phyloP scores from a whole-genome alignment of 2,329 filamentous ascomycete species.

The Leptographium lundbergii region DNA sequence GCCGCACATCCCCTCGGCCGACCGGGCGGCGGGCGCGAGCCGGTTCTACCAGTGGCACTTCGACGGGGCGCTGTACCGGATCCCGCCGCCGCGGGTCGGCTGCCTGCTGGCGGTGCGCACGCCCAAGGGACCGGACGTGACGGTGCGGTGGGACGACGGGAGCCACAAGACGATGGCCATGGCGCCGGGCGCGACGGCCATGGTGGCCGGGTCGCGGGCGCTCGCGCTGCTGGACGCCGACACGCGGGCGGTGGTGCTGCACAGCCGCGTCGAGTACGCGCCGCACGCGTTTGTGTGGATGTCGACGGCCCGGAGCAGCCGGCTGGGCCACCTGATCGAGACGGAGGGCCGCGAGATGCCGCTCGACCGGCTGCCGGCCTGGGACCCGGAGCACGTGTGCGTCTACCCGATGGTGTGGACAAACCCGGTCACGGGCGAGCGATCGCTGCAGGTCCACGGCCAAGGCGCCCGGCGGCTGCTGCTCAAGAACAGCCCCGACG shows the following conservation, averaged over 20 bases:
- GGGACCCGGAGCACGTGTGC: conserved; percentile 18
- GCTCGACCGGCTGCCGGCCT: conserved; percentile 18
- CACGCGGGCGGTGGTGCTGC: conserved; percentile 15
- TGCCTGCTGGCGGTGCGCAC: conserved; percentile 22
- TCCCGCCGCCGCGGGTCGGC: conserved; percentile 22
- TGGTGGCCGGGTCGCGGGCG: conserved; percentile 15
- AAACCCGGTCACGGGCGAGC: conserved; percentile 19
- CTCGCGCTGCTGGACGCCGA: conserved; percentile 18
- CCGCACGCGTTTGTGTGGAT: conserved; percentile 25
- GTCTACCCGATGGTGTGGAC: conserved; percentile 25
- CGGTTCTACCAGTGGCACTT: conserved; percentile 25
- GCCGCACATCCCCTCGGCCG: conserved; percentile 19
- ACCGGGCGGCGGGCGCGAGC: conserved; percentile 20
- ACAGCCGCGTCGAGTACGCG: conserved; percentile 23
- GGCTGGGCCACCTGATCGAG: conserved; percentile 20
- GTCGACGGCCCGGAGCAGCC: conserved; percentile 20
- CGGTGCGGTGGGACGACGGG: conserved; percentile 21
- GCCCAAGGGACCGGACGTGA: conserved; percentile 15
- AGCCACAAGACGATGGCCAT: conserved; percentile 20
- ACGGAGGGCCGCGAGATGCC: conserved; percentile 16
- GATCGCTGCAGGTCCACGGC: conserved; percentile 21
- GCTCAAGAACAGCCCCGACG: conserved; percentile 18
- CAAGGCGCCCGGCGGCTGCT: conserved; percentile 22
- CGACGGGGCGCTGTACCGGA: conserved; percentile 21
- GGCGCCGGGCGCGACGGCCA: conserved; percentile 21